These are phyloP conservation scores for Antitrichia curtipendula DNA, from an alignment of 225 moss, liverwort and hornwort species.

Conservation along the genomic window DNA sequence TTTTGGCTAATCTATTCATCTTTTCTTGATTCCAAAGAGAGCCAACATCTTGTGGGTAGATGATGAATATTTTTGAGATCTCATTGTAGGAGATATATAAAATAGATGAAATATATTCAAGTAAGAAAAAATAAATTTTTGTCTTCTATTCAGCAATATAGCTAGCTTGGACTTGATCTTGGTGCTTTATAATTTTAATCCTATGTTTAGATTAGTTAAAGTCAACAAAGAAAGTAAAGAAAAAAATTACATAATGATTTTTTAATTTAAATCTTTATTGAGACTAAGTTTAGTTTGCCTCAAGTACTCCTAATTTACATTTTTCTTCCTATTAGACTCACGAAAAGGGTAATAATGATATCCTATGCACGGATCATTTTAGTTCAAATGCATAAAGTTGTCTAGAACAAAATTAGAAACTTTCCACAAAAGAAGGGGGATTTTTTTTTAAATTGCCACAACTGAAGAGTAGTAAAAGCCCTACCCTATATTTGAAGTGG, in stretches of 20 bases:
- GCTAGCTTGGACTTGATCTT: neutral
- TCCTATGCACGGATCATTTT: rapidly evolving
- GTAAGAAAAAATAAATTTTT: neutral
- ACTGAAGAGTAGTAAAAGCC: neutral
- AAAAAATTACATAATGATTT: neutral
- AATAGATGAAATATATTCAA: neutral
- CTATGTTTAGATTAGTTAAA: neutral
- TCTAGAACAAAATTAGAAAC: neutral
- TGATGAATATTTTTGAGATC: neutral
- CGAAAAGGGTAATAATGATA: neutral
- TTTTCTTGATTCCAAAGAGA: neutral
- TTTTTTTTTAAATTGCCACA: neutral
- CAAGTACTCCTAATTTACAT: neutral
- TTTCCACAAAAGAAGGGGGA: rapidly evolving
- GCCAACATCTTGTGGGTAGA: rapidly evolving
- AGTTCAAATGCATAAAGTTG: neutral
- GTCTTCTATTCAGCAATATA: neutral
- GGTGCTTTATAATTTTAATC: neutral
- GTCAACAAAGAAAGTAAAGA: neutral
- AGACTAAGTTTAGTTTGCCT: neutral
- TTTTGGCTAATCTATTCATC: neutral
- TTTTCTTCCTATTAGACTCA: neutral
- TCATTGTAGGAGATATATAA: neutral
- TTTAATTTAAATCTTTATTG: no score
- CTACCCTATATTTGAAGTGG: neutral